These are phyloP conservation scores for Emergomyces orientalis DNA, from an alignment of 2,329 filamentous ascomycete genomes.

Conservation along the genomic window DNA sequence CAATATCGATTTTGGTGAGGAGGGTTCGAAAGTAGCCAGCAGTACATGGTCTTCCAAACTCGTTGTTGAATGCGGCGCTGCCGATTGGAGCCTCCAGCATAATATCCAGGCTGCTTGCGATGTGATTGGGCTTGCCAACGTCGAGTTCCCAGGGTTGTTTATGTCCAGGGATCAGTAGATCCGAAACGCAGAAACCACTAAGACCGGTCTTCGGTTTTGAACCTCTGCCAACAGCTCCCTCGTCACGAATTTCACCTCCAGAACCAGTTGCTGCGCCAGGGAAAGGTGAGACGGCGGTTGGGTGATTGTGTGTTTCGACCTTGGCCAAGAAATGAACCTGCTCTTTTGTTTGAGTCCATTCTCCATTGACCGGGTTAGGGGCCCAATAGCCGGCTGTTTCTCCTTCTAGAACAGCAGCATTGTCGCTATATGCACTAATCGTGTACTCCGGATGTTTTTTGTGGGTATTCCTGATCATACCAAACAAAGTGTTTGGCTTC, in stretches of 20 bases:
- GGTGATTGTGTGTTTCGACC: constrained; percentile 97
- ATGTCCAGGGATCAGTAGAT: constrained; percentile 78
- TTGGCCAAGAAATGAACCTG: constrained; percentile 80
- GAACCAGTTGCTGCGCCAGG: constrained; percentile 90
- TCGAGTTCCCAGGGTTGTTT: constrained; percentile 83
- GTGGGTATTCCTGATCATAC: constrained; percentile 96
- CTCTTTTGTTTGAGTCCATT: constrained; percentile 82
- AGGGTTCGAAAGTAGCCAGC: constrained; percentile 88
- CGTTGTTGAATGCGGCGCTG: constrained; percentile 93
- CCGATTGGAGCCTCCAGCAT: constrained; percentile 97
- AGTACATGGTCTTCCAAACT: constrained; percentile 85
- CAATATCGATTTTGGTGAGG: constrained; percentile 57
- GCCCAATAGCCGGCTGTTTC: constrained; percentile 70
- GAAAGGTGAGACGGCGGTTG: constrained; percentile 88
- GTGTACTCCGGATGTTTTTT: constrained; percentile 65
- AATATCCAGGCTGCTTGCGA: constrained; percentile 88
- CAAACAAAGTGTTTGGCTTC: constrained; percentile 75
- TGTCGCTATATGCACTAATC: constrained; percentile 95
- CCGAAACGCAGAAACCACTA: constrained; percentile 88
- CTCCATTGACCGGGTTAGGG: constrained; percentile 73
- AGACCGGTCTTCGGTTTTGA: constrained; percentile 90
- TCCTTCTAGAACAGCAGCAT: constrained; percentile 83
- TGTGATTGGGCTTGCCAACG: constrained; percentile 80
- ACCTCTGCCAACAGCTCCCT: constrained; percentile 85
- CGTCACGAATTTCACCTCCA: constrained; percentile 90